Percentiles rank a stretch among this genome's conserved stretches.
phyloP scores from a whole-genome alignment of 495 filamentous ascomycete genomes.

The Friedmanniomyces simplex region DNA sequence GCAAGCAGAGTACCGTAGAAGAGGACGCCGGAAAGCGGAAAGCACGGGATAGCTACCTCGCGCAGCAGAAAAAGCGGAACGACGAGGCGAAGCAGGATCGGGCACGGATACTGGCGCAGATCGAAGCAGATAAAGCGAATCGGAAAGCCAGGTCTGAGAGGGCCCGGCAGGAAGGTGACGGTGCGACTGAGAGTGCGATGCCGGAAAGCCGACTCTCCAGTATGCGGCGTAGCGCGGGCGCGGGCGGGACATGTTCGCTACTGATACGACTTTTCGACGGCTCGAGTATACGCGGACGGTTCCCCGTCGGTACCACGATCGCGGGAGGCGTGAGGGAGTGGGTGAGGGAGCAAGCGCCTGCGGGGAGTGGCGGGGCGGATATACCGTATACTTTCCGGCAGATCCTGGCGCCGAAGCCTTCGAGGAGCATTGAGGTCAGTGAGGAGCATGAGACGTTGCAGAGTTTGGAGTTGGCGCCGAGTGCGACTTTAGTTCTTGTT shows the following conservation, averaged over 20 bases:
- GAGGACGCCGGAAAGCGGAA: slow-evolving; percentile 12
- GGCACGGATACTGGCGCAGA: slow-evolving; percentile 25
- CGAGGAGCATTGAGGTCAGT: slow-evolving; percentile 54
- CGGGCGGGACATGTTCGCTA: slow-evolving; percentile 44
- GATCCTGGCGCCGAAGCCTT: slow-evolving; percentile 68
- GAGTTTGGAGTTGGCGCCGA: slow-evolving; percentile 61
- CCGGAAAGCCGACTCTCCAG: background rate
- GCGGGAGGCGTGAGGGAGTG: slow-evolving; percentile 58
- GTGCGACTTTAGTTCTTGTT: slow-evolving; percentile 72
- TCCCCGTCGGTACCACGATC: slow-evolving; percentile 53
- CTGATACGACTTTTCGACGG: slow-evolving; percentile 84
- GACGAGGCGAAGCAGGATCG: slow-evolving; percentile 29
- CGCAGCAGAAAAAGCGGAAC: slow-evolving; percentile 19
- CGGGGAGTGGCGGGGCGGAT: slow-evolving; percentile 23
- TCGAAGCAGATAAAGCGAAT: slow-evolving; percentile 49
- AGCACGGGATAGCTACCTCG: slow-evolving; percentile 11
- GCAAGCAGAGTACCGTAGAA: slow-evolving; percentile 16
- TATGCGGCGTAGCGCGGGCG: background rate
- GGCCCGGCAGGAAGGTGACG: slow-evolving; percentile 29
- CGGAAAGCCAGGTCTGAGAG: slow-evolving; percentile 43
- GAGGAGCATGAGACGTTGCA: slow-evolving; percentile 62
- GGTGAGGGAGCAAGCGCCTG: slow-evolving; percentile 42
- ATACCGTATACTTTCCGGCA: slow-evolving; percentile 73
- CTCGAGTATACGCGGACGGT: slow-evolving; percentile 59
- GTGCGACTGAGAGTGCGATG: background rate